Base-by-base conservation (phyloP, 108 stramenopile species). In the Nannochloropsis oceanica region DNA sequence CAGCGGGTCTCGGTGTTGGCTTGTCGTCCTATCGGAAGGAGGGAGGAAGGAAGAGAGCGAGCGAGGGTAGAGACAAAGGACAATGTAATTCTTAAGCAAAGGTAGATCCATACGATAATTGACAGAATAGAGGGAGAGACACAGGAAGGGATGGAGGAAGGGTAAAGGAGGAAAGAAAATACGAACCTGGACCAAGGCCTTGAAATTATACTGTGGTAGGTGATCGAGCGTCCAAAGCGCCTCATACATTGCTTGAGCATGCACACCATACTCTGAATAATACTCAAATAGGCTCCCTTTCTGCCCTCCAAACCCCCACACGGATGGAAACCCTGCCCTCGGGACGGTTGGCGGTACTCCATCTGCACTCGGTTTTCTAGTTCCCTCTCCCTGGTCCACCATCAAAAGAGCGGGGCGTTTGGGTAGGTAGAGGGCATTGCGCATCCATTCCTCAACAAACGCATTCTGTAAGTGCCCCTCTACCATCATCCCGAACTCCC, bases 401-500 rank as follows among this genome's bases (percentile, higher is more conserved):
- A 73, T 73, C 22, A 73, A n/a, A 2, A 73, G 59, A 73, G 59
- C 59, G 59, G 59, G 59, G 10, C 59, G 59, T 9, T 73, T 73
- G 22, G 59, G 59, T n/a, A 73, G n/a, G 9, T 73, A 73, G 22
- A 73, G n/a, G n/a, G 59, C 59, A 73, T 73, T 73, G 18, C 59
- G 59, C 59, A 73, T 73, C 59, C 59, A 73, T n/a, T 73, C 59
- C 59, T 73, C 59, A 18, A 73, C 59, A n/a, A 9, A 73, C 7
- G 59, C 59, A n/a, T 73, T 73, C 59, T 73, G 18, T 18, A 73
- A n/a, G n/a, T 7, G 59, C 59, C 59, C 59, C 18, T n/a, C n/a
- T 18, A 73, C 8, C n/a, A 20, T 84, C 84, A 85, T 44, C 80
- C 18, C 80, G 26, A 82, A 82, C 43, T 86, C 86, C 86, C 86